Evolutionary conservation across 2,329 filamentous ascomycete species (phyloP).

Genomic region (Drechslerella dactyloides): DNA sequence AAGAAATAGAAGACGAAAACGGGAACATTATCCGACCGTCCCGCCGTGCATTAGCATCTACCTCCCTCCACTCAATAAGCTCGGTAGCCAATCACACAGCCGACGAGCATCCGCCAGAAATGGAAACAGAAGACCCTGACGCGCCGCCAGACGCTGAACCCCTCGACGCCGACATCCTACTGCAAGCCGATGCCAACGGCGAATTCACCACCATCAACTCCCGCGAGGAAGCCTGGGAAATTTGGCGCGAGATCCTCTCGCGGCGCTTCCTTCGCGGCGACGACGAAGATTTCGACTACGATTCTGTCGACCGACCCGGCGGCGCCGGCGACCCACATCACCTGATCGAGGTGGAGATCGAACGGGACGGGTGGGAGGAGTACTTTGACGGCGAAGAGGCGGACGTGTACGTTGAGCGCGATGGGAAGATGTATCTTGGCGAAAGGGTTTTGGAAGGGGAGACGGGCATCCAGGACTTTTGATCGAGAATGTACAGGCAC

Average conservation of each 20-base stretch:
- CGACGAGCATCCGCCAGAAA: neutral
- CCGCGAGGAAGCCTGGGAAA: slow-evolving; percentile 43
- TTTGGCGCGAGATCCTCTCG: slow-evolving; percentile 40
- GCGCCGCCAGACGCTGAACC: slow-evolving; percentile 26
- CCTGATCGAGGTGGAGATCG: slow-evolving; percentile 47
- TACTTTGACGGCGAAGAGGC: slow-evolving; percentile 49
- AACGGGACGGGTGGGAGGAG: slow-evolving; percentile 41
- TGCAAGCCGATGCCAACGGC: slow-evolving; percentile 36
- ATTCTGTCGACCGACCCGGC: slow-evolving; percentile 27
- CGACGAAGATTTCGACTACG: slow-evolving; percentile 47
- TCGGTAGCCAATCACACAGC: too few species aligned
- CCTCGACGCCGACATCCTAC: slow-evolving; percentile 36
- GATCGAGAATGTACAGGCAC: too few species aligned
- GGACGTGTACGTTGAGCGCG: slow-evolving; percentile 32
- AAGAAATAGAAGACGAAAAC: slow-evolving; percentile 19
- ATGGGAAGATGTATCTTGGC: slow-evolving; percentile 43
- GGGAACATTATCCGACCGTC: neutral
- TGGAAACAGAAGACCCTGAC: slow-evolving; percentile 24
- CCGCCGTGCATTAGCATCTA: too few species aligned
- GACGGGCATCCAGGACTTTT: slow-evolving; percentile 46
- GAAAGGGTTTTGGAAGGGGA: slow-evolving; percentile 36
- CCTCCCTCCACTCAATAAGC: too few species aligned
- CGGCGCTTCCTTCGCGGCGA: slow-evolving; percentile 39
- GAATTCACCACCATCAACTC: slow-evolving; percentile 33
- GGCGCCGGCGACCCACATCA: slow-evolving; percentile 35